A percentile compares a stretch with the other conserved stretches of the same genome.
Conservation (phyloP, 1,139 yeast genomes). For the Candida sanyaensis region DNA sequence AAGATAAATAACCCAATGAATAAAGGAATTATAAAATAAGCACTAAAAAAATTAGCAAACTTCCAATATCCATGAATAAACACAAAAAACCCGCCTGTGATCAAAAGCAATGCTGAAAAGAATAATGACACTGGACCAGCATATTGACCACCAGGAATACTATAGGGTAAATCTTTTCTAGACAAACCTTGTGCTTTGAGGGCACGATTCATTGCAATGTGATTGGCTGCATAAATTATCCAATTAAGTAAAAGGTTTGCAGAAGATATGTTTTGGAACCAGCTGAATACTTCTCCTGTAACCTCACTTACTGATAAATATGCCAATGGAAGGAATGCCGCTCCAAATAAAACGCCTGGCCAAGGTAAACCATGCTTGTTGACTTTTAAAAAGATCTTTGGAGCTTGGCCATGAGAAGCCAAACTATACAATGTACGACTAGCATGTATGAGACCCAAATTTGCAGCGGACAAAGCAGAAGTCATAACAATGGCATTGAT, state of each 20-base stretch:
- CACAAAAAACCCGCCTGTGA: slow-evolving; percentile 42
- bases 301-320: slow-evolving; percentile 24
- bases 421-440: slow-evolving; percentile 48
- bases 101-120: slow-evolving; percentile 30
- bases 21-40: slow-evolving; percentile 41
- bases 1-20: slow-evolving; percentile 23
- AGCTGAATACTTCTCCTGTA: slow-evolving; percentile 27
- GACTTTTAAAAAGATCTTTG: slow-evolving; percentile 41
- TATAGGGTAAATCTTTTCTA: slow-evolving; percentile 37
- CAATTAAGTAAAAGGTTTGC: slow-evolving; percentile 25
- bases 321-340: slow-evolving; percentile 27
- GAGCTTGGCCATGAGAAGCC: slow-evolving; percentile 45
- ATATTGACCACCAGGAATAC: slow-evolving; percentile 22
- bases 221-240: slow-evolving; percentile 31
- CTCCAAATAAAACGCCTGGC: slow-evolving; percentile 29
- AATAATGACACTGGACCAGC: slow-evolving; percentile 40
- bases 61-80: slow-evolving; percentile 39
- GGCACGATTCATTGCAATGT: slow-evolving; percentile 34
- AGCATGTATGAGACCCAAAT: slow-evolving; percentile 40
- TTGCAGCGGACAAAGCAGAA: slow-evolving; percentile 56
- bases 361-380: slow-evolving; percentile 25
- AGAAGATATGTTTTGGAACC: slow-evolving; percentile 30
- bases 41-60: slow-evolving; percentile 34
- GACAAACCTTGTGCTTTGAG: slow-evolving; percentile 38
- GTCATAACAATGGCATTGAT: slow-evolving; percentile 52